A percentile compares a stretch with the other conserved stretches of the same genome.
Conservation (phyloP, 495 filamentous ascomycete species). For the Talaromyces thailandensis region DNA sequence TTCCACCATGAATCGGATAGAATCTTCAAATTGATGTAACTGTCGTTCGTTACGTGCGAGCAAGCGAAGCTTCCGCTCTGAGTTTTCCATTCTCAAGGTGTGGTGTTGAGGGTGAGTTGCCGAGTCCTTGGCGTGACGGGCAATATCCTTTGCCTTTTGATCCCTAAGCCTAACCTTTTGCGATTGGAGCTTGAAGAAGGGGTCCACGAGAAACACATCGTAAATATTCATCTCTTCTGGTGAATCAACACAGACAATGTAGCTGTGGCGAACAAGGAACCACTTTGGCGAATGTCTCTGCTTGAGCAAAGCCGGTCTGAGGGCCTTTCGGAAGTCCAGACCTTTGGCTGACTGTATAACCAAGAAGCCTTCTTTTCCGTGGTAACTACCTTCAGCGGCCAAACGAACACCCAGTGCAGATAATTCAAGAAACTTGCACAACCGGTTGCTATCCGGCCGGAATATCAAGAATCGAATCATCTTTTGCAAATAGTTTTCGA, state of each 20-base stretch:
- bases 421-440: constrained; percentile 93
- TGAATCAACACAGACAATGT: constrained; percentile 94
- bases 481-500: constrained; percentile 88
- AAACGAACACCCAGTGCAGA: constrained; percentile 93
- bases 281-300: constrained; percentile 84
- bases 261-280: constrained; percentile 97
- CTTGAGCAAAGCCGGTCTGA: constrained; percentile 66
- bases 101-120: constrained; percentile 73
- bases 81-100: constrained; percentile 71
- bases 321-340: constrained; percentile 74
- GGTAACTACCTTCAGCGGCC: constrained; percentile 91
- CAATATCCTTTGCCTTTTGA: constrained; percentile 58
- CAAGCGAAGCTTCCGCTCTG: constrained; percentile 83
- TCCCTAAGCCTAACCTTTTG: constrained; percentile 50
- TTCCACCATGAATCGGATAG: constrained; percentile 73
- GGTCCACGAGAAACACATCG: constrained; percentile 91
- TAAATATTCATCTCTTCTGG: constrained; percentile 99
- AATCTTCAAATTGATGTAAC: constrained; percentile 86
- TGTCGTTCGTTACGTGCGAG: constrained; percentile 85
- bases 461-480: constrained; percentile 95
- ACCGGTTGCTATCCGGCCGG: constrained; percentile 84
- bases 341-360: constrained; percentile 87
- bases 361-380: constrained; percentile 93
- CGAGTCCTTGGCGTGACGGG: constrained; percentile 49
- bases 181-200: constrained; percentile 68